These are phyloP conservation scores for Fusarium keratoplasticum DNA, from an alignment of 2,329 filamentous ascomycete species.

Conservation along the genomic window DNA sequence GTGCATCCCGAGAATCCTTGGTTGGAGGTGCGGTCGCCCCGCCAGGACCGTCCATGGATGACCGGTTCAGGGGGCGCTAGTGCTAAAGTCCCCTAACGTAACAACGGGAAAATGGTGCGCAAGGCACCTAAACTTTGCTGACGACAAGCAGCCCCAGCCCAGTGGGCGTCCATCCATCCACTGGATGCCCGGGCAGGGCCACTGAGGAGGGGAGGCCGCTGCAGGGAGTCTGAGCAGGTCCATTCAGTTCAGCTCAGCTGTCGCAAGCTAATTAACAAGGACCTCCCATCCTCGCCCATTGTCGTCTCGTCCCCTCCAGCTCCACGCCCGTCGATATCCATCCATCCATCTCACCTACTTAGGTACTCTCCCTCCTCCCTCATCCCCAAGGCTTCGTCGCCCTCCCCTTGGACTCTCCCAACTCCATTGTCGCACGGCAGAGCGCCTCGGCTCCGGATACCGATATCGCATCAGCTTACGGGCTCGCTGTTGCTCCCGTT, in stretches of 20 bases:
- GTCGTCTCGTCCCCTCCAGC: slow-evolving; percentile 1
- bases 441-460: not conserved
- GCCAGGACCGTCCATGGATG: not conserved
- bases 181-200: not conserved
- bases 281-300: slow-evolving; percentile 17
- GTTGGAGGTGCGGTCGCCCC: not conserved
- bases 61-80: not conserved
- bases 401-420: slow-evolving; percentile 5
- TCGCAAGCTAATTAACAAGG: slow-evolving; percentile 39
- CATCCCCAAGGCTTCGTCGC: slow-evolving; percentile 23
- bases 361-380: slow-evolving; percentile 11
- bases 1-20: not conserved
- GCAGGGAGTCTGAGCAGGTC: not conserved
- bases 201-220: not conserved
- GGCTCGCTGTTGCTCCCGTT: slow-evolving; percentile 18
- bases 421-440: slow-evolving; percentile 19
- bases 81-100: slow-evolving; percentile 2
- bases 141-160: not conserved
- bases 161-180: not conserved
- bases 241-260: slow-evolving; percentile 11
- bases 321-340: not conserved
- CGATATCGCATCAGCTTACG: slow-evolving; percentile 3
- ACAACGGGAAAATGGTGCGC: slow-evolving; percentile 5
- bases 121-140: not conserved
- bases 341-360: not conserved